Evolutionary conservation across 768 basidiomycete genomes (phyloP).

Genomic region (Tylopilus vinaceipallidus): DNA sequence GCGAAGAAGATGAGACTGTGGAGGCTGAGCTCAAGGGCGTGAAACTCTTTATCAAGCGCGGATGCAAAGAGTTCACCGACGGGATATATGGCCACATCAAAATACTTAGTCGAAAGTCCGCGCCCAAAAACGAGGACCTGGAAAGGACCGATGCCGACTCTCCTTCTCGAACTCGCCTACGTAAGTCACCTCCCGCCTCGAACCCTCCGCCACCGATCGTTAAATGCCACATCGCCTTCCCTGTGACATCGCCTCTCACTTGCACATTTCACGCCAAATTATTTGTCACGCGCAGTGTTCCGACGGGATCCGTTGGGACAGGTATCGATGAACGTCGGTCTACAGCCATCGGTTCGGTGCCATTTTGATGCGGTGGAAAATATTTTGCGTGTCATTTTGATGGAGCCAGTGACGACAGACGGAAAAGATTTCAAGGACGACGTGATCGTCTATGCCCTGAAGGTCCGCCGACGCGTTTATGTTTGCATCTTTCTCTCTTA

Average conservation of each 20-base stretch:
- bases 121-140: not conserved
- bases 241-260: not conserved
- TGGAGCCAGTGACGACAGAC: slow-evolving; percentile 41
- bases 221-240: slow-evolving; percentile 10
- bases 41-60: slow-evolving; percentile 47
- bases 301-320: slow-evolving; percentile 70
- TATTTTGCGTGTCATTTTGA: slow-evolving; percentile 52
- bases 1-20: slow-evolving; percentile 64
- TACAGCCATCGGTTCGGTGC: slow-evolving; percentile 55
- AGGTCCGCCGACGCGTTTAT: slow-evolving; percentile 38
- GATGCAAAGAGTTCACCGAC: slow-evolving; percentile 49
- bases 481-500: not conserved
- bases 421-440: slow-evolving; percentile 33
- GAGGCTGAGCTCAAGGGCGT: slow-evolving; percentile 57
- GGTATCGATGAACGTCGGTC: slow-evolving; percentile 63
- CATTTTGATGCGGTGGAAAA: slow-evolving; percentile 55
- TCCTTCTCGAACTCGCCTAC: slow-evolving; percentile 28
- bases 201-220: slow-evolving; percentile 20
- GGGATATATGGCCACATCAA: slow-evolving; percentile 63
- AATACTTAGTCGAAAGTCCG: slow-evolving; percentile 42
- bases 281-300: slow-evolving; percentile 45
- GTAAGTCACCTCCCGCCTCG: slow-evolving; percentile 28
- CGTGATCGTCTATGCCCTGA: slow-evolving; percentile 61
- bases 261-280: not conserved
- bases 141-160: slow-evolving; percentile 6